Evolutionary conservation across 345 rosid genomes (phyloP), one percentile per base, ranked within the genome.

Genomic region (Hibiscus trionum): DNA sequence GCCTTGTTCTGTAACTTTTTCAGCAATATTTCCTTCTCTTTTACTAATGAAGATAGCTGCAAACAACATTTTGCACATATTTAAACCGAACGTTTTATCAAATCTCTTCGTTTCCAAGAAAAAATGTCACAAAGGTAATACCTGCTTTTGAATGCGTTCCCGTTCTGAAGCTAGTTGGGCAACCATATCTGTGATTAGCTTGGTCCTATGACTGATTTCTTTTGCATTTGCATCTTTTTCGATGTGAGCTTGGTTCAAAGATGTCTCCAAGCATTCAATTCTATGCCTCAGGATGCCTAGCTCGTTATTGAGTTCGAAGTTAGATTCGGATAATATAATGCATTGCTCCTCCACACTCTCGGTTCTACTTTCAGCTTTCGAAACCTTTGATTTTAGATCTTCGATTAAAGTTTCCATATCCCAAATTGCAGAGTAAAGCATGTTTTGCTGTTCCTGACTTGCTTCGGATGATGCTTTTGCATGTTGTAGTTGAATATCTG

Each of bases 321-420:
- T 94, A 11, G 84, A 70, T 64, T 85, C 89, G 35, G 97, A 91
- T 68, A 94, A 72, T 61, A 70, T 69, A 73, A 84, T 77, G 72
- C 96, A 90, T 73, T 85, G 89, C 76, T 88, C 98, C 83, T 94
- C 98, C n/a, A 76, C 84, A 35, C 70, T 74, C 75, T 87, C 95
- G 2, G 78, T 84, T 77, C 82, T 87, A 77, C 82, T 85, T 78
- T 94, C 99, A 44, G 97, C 96, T 83, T 81, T 91, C n/a, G 93
- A 83, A 49, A 88, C 96, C 81, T 95, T 95, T 12, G 97, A 91
- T 62, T 90, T 95, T 59, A 91, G 81, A 79, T 95, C 99, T 76
- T 91, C 97, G 46, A 95, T 91, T 67, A 95, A 81, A 2, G 90
- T 92, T 78, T 95, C 99, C 99, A 95, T 95, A 78, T 95, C 99